A percentile compares a stretch with the other conserved stretches of the same genome.
Evolutionary conservation across 2,329 filamentous ascomycete species (phyloP).

Genomic region (Botrytis squamosa): DNA sequence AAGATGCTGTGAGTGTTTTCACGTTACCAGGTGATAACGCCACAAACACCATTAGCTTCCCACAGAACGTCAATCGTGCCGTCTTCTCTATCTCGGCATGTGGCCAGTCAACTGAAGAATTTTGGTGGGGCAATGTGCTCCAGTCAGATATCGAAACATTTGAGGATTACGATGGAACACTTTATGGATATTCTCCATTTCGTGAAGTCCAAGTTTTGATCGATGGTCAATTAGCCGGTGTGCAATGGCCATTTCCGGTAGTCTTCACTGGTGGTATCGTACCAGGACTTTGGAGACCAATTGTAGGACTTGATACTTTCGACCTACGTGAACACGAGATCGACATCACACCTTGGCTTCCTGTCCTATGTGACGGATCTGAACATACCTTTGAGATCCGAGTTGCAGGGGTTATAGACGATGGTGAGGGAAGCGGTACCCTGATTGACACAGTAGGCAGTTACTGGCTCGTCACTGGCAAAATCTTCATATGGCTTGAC

Average conservation of each 20-base stretch:
- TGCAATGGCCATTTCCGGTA: conserved; percentile 78
- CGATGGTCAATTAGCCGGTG: conserved; percentile 69
- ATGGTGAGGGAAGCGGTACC: conserved; percentile 45
- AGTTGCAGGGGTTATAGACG: conserved; percentile 63
- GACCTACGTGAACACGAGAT: conserved; percentile 79
- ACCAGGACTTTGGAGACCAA: conserved; percentile 72
- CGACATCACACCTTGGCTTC: conserved; percentile 75
- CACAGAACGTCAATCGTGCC: conserved; percentile 64
- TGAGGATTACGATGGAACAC: conserved; percentile 50
- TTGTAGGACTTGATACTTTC: conserved; percentile 77
- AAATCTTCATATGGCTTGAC: conserved; percentile 76
- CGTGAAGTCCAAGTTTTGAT: conserved; percentile 76
- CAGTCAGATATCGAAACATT: conserved; percentile 61
- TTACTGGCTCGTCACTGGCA: conserved; percentile 75
- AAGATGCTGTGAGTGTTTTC: conserved; percentile 63
- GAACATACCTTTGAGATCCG: conserved; percentile 67
- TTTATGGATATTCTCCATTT: conserved; percentile 70
- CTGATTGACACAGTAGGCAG: conserved; percentile 58
- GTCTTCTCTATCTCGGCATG: conserved; percentile 75
- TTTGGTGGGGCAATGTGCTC: conserved; percentile 81
- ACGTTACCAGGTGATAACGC: conserved; percentile 62
- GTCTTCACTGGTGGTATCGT: conserved; percentile 81
- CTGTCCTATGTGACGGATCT: conserved; percentile 63
- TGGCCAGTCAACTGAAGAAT: conserved; percentile 75
- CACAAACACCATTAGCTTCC: conserved; percentile 59